phyloP scores from a whole-genome alignment of 768 basidiomycete species.

The Hypholoma fasciculare region DNA sequence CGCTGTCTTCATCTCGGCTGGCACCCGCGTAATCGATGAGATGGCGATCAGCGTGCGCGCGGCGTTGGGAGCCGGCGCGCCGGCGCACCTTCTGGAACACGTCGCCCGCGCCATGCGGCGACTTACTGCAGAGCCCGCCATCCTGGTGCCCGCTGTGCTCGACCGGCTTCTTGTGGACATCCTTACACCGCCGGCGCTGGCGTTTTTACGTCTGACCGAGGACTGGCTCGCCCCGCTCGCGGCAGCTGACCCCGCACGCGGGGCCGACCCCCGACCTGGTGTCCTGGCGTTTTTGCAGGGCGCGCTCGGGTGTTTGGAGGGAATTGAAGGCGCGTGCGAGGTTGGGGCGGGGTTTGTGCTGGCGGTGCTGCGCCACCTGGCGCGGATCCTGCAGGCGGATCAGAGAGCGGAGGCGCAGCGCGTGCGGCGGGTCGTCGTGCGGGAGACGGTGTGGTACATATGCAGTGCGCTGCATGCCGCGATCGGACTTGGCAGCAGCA shows the following conservation, averaged over 20 bases:
- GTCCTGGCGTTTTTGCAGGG: slow-evolving; percentile 17
- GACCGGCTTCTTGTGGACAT: not conserved
- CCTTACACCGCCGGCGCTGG: not conserved
- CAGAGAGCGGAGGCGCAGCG: slow-evolving; percentile 12
- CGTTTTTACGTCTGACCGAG: slow-evolving; percentile 26
- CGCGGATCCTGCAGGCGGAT: slow-evolving; percentile 23
- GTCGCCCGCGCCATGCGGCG: slow-evolving; percentile 5
- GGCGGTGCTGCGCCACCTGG: slow-evolving; percentile 38
- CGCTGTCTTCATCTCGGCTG: slow-evolving; percentile 26
- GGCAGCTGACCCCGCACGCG: slow-evolving; percentile 3
- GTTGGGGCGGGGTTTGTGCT: slow-evolving; percentile 32
- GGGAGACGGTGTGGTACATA: slow-evolving; percentile 55
- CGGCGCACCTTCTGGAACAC: slow-evolving; percentile 16
- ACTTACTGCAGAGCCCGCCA: not conserved
- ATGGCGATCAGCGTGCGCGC: slow-evolving; percentile 11
- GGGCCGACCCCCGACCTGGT: slow-evolving; percentile 14
- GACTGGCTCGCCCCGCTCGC: slow-evolving; percentile 10
- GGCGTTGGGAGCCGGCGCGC: slow-evolving; percentile 9
- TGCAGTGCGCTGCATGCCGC: slow-evolving; percentile 40
- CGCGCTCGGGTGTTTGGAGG: not conserved
- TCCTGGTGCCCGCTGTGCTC: no score
- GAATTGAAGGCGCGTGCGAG: slow-evolving; percentile 6
- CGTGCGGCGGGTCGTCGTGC: slow-evolving; percentile 40
- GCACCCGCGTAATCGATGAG: slow-evolving; percentile 29
- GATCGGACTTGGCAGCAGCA: slow-evolving; percentile 3